A percentile compares a stretch with the other conserved stretches of the same genome.
These are phyloP conservation scores for Elsinoe australis DNA, from an alignment of 2,329 filamentous ascomycete genomes.

Conservation along the genomic window DNA sequence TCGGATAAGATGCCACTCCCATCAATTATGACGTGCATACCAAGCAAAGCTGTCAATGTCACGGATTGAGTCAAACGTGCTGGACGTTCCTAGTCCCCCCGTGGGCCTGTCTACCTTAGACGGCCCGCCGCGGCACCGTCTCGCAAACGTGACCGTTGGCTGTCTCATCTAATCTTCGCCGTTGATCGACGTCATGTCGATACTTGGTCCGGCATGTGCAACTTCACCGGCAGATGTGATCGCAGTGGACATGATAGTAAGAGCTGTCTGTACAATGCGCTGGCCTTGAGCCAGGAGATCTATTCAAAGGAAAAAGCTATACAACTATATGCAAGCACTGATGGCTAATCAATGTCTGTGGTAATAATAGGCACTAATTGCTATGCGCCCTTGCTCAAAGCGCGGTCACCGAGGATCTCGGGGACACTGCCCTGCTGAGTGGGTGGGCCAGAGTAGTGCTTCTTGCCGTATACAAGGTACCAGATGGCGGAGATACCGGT, in stretches of 20 bases:
- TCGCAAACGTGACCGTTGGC: background rate
- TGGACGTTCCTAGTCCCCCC: too few relatives aligned
- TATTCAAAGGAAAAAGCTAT: slow-evolving; percentile 10
- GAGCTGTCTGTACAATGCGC: too few relatives aligned
- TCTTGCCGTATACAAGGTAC: slow-evolving; percentile 63
- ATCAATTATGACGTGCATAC: too few relatives aligned
- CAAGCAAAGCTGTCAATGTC: too few relatives aligned
- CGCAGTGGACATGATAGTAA: too few relatives aligned
- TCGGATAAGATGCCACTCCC: too few relatives aligned
- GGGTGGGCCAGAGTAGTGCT: slow-evolving; percentile 57
- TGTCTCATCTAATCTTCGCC: slow-evolving; percentile 3
- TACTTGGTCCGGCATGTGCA: background rate
- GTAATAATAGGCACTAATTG: background rate
- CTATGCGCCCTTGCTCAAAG: slow-evolving; percentile 2
- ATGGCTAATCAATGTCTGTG: background rate
- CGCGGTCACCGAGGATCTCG: background rate
- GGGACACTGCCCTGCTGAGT: slow-evolving; percentile 20
- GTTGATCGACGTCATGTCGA: background rate
- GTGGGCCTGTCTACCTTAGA: background rate
- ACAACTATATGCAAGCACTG: slow-evolving; percentile 6
- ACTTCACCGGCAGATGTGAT: background rate
- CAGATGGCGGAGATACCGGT: slow-evolving; percentile 53
- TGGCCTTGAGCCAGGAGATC: background rate
- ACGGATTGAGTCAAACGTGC: slow-evolving; percentile 6
- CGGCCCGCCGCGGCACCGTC: background rate